These are phyloP conservation scores for Chimonanthus praecox DNA, from an alignment of 164 flowering plant genomes.

Conservation along the genomic window DNA sequence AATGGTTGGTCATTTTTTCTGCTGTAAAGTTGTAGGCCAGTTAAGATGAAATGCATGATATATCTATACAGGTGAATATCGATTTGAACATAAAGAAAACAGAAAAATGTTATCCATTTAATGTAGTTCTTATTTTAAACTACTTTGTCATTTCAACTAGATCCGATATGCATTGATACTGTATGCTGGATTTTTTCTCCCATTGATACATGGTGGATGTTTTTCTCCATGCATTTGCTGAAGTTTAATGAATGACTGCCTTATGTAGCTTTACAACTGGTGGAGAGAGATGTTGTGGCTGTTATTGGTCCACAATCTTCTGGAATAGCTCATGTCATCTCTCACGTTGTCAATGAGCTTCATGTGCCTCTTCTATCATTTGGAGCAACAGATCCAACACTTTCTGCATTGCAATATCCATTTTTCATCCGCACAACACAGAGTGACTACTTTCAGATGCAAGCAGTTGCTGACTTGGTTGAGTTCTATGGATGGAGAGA, in stretches of 20 bases:
- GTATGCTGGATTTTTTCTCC: not conserved
- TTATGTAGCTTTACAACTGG: slow-evolving; percentile 63
- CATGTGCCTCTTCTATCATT: slow-evolving; percentile 81
- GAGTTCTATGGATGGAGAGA: slow-evolving; percentile 70
- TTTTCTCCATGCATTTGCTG: not conserved
- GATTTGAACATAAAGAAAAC: not conserved
- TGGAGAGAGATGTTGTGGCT: slow-evolving; percentile 72
- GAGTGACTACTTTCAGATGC: slow-evolving; percentile 75
- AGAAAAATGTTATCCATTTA: not conserved
- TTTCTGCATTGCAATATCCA: slow-evolving; percentile 67
- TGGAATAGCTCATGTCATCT: slow-evolving; percentile 74
- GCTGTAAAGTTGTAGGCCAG: not conserved
- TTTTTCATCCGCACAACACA: slow-evolving; percentile 73
- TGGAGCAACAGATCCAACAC: slow-evolving; percentile 86
- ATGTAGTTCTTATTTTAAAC: not conserved
- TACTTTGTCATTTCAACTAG: not conserved
- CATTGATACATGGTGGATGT: not conserved
- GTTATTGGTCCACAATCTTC: slow-evolving; percentile 91
- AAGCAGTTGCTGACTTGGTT: slow-evolving; percentile 70
- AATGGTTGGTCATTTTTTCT: not conserved
- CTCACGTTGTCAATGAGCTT: slow-evolving; percentile 69
- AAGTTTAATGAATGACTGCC: not conserved
- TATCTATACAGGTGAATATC: not conserved
- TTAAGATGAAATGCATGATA: not conserved
- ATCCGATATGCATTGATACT: not conserved